Evolutionary conservation across 2,329 filamentous ascomycete genomes (phyloP), one percentile per base, ranked within the genome.

Genomic region (Hirsutella rhossiliensis): DNA sequence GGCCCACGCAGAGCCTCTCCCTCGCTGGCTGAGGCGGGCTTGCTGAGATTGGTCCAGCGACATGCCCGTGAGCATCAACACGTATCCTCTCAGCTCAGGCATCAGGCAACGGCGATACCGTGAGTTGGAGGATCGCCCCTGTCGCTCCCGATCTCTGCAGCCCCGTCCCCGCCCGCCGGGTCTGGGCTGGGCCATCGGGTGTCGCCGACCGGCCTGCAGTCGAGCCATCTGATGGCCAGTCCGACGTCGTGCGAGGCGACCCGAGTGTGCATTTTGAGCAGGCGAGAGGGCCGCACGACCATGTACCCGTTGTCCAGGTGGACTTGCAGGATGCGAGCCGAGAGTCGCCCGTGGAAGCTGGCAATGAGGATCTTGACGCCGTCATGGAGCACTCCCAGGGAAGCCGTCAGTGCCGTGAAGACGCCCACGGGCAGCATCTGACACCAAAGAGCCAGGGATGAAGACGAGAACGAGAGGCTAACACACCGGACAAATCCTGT

Each of bases 161-260:
- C 13, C n/a, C 17, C 34, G 34, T 36, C 34, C 17, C 18, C 13
- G 8, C 4, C 8, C n/a, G 34, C 18, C 13, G 34, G 18, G 13
- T 36, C 34, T 9, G 34, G 15, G 40, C 43, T 30, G 39, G 15
- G n/a, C 11, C 27, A 42, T 27, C 31, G 27, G 23, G 32, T 29
- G 31, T 61, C 36, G 11, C 49, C 49, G 2, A 51, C 40, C 2
- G 49, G 38, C 9, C 19, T 40, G 27, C 46, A 45, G 17, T 48
- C 47, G 2, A 48, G 13, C 49, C 49, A 51, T 18, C 44, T 42
- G 11, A 45, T 29, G 5, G 44, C 2, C 7, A 50, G 44, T 11
- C 29, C 18, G 3, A 46, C 46, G 20, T 50, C 46, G 1, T 40
- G 12, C 1, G 48, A 28, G 5, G 43, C 11, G 13, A 19, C 30